Evolutionary conservation across 1,284 basidiomycete genomes (phyloP).

Genomic region (Mycena sp.): DNA sequence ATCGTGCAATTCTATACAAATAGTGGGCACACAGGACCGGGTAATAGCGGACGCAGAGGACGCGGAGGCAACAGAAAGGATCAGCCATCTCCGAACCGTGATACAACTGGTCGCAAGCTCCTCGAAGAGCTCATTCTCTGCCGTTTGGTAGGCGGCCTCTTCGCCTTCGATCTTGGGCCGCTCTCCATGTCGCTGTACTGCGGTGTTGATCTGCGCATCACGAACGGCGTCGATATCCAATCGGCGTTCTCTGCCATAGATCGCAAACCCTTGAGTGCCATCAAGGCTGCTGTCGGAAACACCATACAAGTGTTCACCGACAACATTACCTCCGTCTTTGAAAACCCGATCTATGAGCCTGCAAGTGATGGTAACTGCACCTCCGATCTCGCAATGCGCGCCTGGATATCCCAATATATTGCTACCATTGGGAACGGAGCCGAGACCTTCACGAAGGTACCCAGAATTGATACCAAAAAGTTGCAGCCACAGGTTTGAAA

Average conservation of each 20-base stretch:
- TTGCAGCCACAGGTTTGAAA: conserved; percentile 45
- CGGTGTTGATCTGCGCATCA: conserved; percentile 48
- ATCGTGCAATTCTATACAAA: conserved; percentile 43
- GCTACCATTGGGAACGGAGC: conserved; percentile 46
- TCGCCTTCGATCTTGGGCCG: conserved; percentile 53
- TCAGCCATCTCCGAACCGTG: conserved; percentile 12
- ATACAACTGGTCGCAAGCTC: conserved; percentile 28
- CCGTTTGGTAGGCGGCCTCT: conserved; percentile 40
- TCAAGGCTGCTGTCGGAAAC: conserved; percentile 54
- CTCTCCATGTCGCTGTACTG: conserved; percentile 51
- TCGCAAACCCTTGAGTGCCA: conserved; percentile 53
- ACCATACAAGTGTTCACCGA: conserved; percentile 44
- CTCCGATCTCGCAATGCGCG: conserved; percentile 55
- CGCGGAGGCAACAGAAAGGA: conserved; percentile 2
- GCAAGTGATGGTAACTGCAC: conserved; percentile 38
- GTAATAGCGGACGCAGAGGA: conserved; percentile 6
- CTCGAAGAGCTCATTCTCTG: conserved; percentile 42
- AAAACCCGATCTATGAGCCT: conserved; percentile 45
- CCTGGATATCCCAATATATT: conserved; percentile 64
- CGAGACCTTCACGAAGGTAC: conserved; percentile 47
- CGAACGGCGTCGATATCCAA: conserved; percentile 66
- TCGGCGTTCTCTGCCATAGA: conserved; percentile 47
- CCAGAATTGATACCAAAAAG: conserved; percentile 52
- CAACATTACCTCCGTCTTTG: conserved; percentile 56
- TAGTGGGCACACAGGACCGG: not conserved